A percentile compares a stretch with the other conserved stretches of the same genome.
phyloP scores from a whole-genome alignment of 192 early-diverging fungal species.

The Coemansia nantahalensis region DNA sequence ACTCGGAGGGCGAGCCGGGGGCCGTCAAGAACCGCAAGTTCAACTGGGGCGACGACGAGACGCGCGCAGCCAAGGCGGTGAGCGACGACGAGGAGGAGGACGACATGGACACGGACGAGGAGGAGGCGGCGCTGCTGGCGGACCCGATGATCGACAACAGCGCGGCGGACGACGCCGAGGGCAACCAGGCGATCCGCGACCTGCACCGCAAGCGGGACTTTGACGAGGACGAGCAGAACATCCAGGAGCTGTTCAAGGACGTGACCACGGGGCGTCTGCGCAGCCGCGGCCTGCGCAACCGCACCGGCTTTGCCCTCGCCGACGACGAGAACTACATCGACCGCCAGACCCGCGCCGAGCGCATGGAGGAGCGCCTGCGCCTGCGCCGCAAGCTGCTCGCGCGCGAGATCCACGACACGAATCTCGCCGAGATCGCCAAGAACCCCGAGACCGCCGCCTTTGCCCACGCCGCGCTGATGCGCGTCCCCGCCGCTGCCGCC shows the following conservation, averaged over 20 bases:
- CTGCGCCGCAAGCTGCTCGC: conserved; percentile 17
- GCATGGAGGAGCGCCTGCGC: conserved; percentile 41
- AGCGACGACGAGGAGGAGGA: conserved; percentile 27
- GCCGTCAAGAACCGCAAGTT: conserved; percentile 21
- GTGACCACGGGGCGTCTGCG: conserved; percentile 36
- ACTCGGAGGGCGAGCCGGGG: conserved; percentile 20
- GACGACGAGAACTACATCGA: conserved; percentile 51
- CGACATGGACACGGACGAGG: conserved; percentile 44
- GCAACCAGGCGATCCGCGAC: conserved; percentile 34
- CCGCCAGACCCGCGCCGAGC: conserved; percentile 35
- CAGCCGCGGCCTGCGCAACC: conserved; percentile 7
- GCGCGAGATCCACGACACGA: conserved; percentile 40
- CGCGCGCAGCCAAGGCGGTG: background rate
- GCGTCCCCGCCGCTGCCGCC: conserved; percentile 7
- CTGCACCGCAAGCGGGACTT: conserved; percentile 37
- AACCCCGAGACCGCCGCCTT: conserved; percentile 55
- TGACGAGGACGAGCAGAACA: conserved; percentile 35
- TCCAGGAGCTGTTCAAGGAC: conserved; percentile 38
- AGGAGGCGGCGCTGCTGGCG: conserved; percentile 27
- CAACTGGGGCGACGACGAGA: conserved; percentile 24
- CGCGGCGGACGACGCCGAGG: conserved; percentile 13
- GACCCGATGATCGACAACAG: conserved; percentile 49
- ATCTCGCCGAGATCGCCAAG: conserved; percentile 39
- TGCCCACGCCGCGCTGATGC: conserved; percentile 51
- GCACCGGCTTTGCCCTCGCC: conserved; percentile 14